A percentile compares a stretch with the other conserved stretches of the same genome.
Evolutionary conservation across 257 asterid species (phyloP).

Genomic region (Nicotiana tomentosiformis): DNA sequence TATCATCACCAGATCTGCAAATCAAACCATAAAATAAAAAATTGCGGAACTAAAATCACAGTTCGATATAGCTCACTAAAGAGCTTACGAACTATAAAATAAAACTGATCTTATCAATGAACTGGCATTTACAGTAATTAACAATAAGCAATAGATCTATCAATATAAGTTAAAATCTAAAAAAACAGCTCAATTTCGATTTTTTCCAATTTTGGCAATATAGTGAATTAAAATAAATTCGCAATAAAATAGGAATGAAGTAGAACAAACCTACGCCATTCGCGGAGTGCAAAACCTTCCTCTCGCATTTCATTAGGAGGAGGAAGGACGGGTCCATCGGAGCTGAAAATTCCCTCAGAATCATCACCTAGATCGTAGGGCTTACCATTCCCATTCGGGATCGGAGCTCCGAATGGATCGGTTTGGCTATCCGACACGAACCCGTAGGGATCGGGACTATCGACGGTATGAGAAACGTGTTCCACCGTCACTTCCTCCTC

Average conservation of each 20-base stretch:
- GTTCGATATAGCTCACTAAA: background rate
- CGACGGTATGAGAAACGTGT: slow-evolving; percentile 34
- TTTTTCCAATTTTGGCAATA: background rate
- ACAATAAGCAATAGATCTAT: background rate
- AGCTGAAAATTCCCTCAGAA: slow-evolving; percentile 65
- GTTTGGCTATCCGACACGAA: slow-evolving; percentile 35
- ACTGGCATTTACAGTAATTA: background rate
- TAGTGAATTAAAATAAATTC: background rate
- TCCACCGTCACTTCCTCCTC: slow-evolving; percentile 63
- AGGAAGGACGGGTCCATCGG: slow-evolving; percentile 81
- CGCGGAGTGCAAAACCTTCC: slow-evolving; percentile 78
- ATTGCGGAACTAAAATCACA: background rate
- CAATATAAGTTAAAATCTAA: background rate
- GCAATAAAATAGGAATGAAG: background rate
- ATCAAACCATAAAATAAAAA: background rate
- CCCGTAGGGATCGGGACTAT: slow-evolving; percentile 74
- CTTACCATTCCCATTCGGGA: slow-evolving; percentile 63
- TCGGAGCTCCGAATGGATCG: slow-evolving; percentile 46
- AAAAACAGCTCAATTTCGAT: background rate
- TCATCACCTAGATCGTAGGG: slow-evolving; percentile 44
- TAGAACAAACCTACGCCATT: slow-evolving; percentile 77
- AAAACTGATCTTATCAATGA: background rate
- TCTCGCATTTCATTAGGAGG: slow-evolving; percentile 83
- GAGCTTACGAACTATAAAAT: background rate
- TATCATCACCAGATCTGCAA: background rate